Evolutionary conservation across 257 asterid species (phyloP), one percentile per base, ranked within the genome.

Genomic region (Solanum arcanum): DNA sequence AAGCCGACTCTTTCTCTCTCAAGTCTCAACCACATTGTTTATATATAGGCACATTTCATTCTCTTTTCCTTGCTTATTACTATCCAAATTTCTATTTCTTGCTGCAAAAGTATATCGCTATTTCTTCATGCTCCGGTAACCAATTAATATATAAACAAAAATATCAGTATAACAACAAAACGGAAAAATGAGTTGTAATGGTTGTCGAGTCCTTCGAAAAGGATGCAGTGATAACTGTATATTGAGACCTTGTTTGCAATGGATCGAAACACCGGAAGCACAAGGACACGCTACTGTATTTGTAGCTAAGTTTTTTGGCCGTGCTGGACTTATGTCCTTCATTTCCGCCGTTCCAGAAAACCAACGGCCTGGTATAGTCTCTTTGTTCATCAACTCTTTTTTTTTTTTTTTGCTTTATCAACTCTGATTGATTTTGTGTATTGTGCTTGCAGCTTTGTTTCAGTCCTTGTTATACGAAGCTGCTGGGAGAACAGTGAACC

Each of bases 401-500:
- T 35, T 5, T 35, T 35, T 41, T 49, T 1, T 12, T 33, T 49
- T 27, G 27, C 15, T 11, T 84, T 82, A 81, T 77, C n/a, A 86
- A 75, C 56, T 64, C 56, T 64, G 75, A 44, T 42, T 49, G 47
- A n/a, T 20, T 59, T 35, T 75, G n/a, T 46, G 4, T 86, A 23
- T 49, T 41, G 25, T 69, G 21, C 94, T 44, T 69, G 15, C 94
- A 94, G 98, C 93, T 88, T 88, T 94, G 14, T 94, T 94, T 68
- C 95, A 90, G 91, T 93, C 98, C 16, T 87, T 94, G 66, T 86
- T 94, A 52, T 94, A 90, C 46, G 98, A 94, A 90, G 98, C 95
- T 23, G 98, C 95, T 16, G 98, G 98, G 35, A 92, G 98, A 87
- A 92, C 96, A n/a, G 96, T 94, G 85, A 94, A 94, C 56, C 98